These are phyloP conservation scores for Amniculicola lignicola DNA, from an alignment of 495 filamentous ascomycete genomes.

Conservation along the genomic window DNA sequence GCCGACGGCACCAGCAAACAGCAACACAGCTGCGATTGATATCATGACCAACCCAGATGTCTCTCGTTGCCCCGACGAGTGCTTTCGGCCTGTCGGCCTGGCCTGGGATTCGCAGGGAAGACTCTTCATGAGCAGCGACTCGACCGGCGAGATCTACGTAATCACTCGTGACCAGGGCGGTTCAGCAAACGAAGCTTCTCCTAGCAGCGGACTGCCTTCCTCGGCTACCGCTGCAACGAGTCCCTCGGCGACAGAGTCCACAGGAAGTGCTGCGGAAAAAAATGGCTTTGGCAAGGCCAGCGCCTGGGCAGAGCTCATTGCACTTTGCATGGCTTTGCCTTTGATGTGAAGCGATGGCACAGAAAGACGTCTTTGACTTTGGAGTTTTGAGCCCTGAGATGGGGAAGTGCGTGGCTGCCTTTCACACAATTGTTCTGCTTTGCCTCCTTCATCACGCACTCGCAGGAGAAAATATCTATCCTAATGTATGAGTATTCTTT, in stretches of 20 bases:
- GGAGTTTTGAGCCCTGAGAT: too few relatives aligned
- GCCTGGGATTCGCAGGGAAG: constrained; percentile 49
- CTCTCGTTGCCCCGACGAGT: constrained; percentile 41
- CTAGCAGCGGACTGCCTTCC: constrained; percentile 15
- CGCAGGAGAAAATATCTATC: too few relatives aligned
- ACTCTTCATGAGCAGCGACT: constrained; percentile 50
- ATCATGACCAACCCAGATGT: constrained; percentile 49
- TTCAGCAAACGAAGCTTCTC: constrained; percentile 9
- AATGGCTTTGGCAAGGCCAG: background rate
- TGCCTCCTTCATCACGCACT: too few relatives aligned
- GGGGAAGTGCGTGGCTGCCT: too few relatives aligned
- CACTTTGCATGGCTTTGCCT: background rate
- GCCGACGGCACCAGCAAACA: constrained; percentile 43
- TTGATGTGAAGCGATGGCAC: too few relatives aligned
- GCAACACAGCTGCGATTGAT: constrained; percentile 44
- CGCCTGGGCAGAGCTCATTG: background rate
- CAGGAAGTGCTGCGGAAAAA: background rate
- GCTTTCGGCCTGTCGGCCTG: constrained; percentile 53
- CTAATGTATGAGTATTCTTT: too few relatives aligned
- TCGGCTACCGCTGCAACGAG: background rate
- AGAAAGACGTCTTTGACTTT: too few relatives aligned
- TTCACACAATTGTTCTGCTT: too few relatives aligned
- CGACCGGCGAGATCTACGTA: constrained; percentile 51
- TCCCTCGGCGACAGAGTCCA: background rate
- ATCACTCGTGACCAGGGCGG: constrained; percentile 42